Percentiles rank a stretch among this genome's conserved stretches.
phyloP scores from a whole-genome alignment of 306 rosid genomes.

The Crataegus laevigata region DNA sequence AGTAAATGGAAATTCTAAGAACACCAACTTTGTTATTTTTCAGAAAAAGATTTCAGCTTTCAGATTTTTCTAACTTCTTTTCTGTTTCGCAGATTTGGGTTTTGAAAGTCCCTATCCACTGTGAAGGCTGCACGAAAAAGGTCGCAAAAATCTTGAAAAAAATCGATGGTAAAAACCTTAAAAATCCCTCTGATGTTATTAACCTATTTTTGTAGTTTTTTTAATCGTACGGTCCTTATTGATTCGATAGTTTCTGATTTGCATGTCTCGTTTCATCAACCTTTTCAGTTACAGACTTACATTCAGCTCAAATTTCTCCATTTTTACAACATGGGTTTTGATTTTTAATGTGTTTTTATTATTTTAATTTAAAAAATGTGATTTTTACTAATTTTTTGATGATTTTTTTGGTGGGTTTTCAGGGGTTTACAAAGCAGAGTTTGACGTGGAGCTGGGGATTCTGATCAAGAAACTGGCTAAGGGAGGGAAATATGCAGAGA shows the following conservation, averaged over 20 bases:
- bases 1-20: no score
- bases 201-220: no score
- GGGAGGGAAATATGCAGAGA: slow-evolving; percentile 59
- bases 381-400: neutral
- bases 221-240: no score
- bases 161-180: slow-evolving; percentile 57
- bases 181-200: no score
- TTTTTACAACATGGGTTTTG: neutral
- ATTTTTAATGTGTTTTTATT: neutral
- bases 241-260: neutral
- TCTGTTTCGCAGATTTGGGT: no score
- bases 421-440: slow-evolving; percentile 56
- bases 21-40: no score
- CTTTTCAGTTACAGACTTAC: neutral
- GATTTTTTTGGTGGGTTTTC: neutral
- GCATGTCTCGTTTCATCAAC: neutral
- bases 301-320: neutral
- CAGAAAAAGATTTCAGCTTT: no score
- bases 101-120: no score
- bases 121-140: slow-evolving; percentile 66
- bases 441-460: slow-evolving; percentile 49
- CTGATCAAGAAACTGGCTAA: slow-evolving; percentile 45
- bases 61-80: no score
- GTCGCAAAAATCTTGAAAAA: slow-evolving; percentile 45
- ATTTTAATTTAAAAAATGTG: neutral